Evolutionary conservation across 768 basidiomycete genomes (phyloP).

Genomic region (Tricholoma matsutake): DNA sequence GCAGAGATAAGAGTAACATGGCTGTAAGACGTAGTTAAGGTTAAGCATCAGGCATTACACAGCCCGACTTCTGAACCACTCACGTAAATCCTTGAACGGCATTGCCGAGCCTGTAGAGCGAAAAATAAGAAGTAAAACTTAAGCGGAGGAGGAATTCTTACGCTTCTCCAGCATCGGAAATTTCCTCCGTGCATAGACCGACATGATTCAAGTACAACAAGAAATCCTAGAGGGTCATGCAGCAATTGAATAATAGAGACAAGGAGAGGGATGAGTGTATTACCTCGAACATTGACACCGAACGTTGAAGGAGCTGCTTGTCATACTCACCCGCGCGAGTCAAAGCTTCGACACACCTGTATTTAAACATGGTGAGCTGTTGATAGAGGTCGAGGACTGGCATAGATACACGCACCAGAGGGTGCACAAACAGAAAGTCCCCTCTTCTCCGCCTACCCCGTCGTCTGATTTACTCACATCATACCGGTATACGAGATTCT

Average conservation of each 20-base stretch:
- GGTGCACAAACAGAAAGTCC: slow-evolving; percentile 89
- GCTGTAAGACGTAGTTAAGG: slow-evolving; percentile 33
- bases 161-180: slow-evolving; percentile 83
- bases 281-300: slow-evolving; percentile 90
- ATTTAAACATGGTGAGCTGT: neutral
- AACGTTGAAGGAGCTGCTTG: slow-evolving; percentile 55
- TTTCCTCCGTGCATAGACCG: slow-evolving; percentile 82
- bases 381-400: neutral
- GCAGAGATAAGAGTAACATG: slow-evolving; percentile 85
- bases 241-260: neutral
- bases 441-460: slow-evolving; percentile 95
- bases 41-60: neutral
- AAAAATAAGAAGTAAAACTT: neutral
- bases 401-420: slow-evolving; percentile 50
- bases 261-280: slow-evolving; percentile 12
- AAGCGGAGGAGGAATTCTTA: slow-evolving; percentile 29
- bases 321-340: slow-evolving; percentile 86
- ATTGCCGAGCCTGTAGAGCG: slow-evolving; percentile 62
- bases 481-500: slow-evolving; percentile 89
- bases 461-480: slow-evolving; percentile 84
- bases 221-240: slow-evolving; percentile 52
- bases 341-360: slow-evolving; percentile 84
- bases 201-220: slow-evolving; percentile 84
- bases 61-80: slow-evolving; percentile 24
- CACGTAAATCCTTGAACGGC: slow-evolving; percentile 90